Conservation (phyloP, 1,284 basidiomycete genomes). For the Neolentinus lepideus region DNA sequence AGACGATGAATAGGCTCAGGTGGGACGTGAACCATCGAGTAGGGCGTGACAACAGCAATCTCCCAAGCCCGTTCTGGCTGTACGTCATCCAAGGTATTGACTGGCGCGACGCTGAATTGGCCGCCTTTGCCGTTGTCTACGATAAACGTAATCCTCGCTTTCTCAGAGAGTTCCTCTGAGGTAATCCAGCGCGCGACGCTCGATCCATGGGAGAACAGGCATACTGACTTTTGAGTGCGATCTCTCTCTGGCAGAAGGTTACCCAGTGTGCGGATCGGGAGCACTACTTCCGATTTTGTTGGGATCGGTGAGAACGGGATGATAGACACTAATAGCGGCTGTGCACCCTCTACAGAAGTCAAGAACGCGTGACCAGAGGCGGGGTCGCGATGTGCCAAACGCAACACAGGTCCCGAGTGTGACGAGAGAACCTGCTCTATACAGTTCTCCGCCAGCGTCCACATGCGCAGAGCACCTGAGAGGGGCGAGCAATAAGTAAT, state of each 20-base stretch:
- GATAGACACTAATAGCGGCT: conserved; percentile 1
- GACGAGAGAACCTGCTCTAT: neutral
- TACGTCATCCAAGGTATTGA: conserved; percentile 16
- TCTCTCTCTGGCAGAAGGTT: neutral
- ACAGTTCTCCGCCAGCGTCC: neutral
- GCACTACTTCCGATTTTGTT: neutral
- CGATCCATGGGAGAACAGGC: neutral
- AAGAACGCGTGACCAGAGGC: conserved; percentile 1
- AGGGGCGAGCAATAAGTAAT: neutral
- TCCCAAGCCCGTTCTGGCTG: conserved; percentile 11
- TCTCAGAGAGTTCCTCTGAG: neutral
- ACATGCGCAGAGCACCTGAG: neutral
- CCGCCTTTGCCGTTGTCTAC: conserved; percentile 13
- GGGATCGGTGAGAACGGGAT: conserved; percentile 1
- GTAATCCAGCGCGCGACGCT: neutral
- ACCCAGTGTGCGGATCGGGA: neutral
- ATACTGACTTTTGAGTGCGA: neutral
- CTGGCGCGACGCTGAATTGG: conserved; percentile 22
- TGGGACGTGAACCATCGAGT: conserved; percentile 9
- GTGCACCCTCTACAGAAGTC: neutral
- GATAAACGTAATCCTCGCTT: neutral
- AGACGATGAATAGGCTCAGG: conserved; percentile 10
- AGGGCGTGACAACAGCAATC: conserved; percentile 21
- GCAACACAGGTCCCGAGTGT: neutral
- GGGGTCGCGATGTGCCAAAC: neutral